Evolutionary conservation across 2,329 filamentous ascomycete genomes (phyloP), one percentile per base, ranked within the genome.

Genomic region (Ophiostoma sp.): DNA sequence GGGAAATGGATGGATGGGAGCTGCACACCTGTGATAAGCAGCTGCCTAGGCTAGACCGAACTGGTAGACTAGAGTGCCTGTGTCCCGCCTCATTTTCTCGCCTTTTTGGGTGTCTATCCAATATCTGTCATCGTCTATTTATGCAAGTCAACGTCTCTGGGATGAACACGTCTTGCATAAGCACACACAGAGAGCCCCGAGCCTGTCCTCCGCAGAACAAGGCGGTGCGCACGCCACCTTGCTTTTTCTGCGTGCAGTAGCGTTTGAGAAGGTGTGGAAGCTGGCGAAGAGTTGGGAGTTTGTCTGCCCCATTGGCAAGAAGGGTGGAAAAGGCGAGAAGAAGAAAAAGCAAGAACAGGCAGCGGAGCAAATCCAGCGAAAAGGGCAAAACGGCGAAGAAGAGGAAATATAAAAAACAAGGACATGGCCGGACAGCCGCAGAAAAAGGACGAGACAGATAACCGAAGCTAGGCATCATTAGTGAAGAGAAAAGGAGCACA

Each of bases 211-310:
- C 49, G 49, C 49, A 55, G 49, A 55, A 55, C n/a, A 55, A 55
- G 18, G 49, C 18, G 49, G 18, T 55, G 47, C 49, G n/a, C n/a
- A n/a, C 27, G 27, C 27, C 27, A 27, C 27, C 27, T 27, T 27
- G 27, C 49, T 27, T n/a, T 14, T 16, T 27, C 27, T 55, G 8
- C 27, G n/a, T 18, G 47, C 8, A 55, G 27, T 60, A 60, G 27
- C 8, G 27, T 60, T 60, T 27, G 27, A 60, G 55, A 38, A 60
- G 55, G 27, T 38, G 27, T 60, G 55, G 55, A 60, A 60, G 55
- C 27, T 14, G 55, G 27, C 4, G 27, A 27, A 27, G 27, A 27
- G 27, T 27, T 27, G 27, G 27, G 27, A 27, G 27, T 27, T 27
- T 27, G 27, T 27, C 1, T 27, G 27, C 27, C 27, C 27, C 27